Conservation (phyloP, 2,329 filamentous ascomycete species). For the Exophiala calicioides region DNA sequence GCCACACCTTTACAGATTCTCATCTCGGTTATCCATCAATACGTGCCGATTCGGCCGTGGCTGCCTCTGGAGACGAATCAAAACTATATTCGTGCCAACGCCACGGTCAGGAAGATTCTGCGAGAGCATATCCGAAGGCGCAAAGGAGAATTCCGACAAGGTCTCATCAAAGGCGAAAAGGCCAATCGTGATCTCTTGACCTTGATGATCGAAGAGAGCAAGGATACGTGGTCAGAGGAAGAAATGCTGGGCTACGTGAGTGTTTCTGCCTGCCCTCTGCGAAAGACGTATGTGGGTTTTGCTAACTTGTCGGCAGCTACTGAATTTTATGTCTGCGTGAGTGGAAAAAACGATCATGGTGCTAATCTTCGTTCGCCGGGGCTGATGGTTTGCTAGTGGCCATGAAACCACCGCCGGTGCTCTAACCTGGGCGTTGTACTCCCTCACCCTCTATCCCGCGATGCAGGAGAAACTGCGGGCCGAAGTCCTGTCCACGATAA, state of each 20-base stretch:
- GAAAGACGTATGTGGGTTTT: too few species aligned
- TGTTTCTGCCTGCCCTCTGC: too few species aligned
- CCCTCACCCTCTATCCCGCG: conserved; percentile 64
- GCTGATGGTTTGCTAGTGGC: conserved; percentile 36
- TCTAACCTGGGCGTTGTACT: conserved; percentile 72
- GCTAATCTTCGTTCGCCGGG: too few species aligned
- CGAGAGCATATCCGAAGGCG: not conserved
- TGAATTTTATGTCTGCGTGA: not conserved
- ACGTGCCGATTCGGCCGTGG: conserved; percentile 34
- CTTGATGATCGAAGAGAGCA: not conserved
- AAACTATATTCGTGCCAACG: conserved; percentile 39
- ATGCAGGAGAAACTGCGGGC: conserved; percentile 66
- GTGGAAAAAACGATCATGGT: too few species aligned
- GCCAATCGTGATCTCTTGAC: not conserved
- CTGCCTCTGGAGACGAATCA: conserved; percentile 45
- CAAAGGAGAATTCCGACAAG: not conserved
- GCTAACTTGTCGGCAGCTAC: not conserved
- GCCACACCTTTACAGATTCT: conserved; percentile 18
- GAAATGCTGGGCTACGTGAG: not conserved
- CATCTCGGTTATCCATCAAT: conserved; percentile 30
- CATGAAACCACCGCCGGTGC: conserved; percentile 78
- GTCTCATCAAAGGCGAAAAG: not conserved
- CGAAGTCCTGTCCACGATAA: conserved; percentile 65
- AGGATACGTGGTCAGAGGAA: not conserved
- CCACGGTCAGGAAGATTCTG: conserved; percentile 37